Evolutionary conservation across 805 yeast species (phyloP).

Genomic region (Wickerhamiella kurtzmanii): DNA sequence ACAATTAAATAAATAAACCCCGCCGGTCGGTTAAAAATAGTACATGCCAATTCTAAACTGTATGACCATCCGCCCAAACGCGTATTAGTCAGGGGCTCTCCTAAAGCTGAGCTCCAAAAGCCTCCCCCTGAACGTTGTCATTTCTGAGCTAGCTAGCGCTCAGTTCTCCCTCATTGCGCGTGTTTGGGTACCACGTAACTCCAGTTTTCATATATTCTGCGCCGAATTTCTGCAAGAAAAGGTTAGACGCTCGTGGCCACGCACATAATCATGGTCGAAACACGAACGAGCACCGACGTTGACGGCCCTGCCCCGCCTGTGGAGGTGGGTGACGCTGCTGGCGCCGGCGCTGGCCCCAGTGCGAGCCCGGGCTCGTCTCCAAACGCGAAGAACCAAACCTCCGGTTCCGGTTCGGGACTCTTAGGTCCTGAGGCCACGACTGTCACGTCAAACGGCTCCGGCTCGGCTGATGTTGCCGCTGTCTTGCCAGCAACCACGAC

Average conservation of each 20-base stretch:
- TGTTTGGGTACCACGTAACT: neutral
- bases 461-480: neutral
- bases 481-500: neutral
- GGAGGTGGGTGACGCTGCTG: neutral
- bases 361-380: neutral
- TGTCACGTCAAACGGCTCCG: neutral
- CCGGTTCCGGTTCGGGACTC: too few relatives aligned
- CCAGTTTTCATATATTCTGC: neutral
- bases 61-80: too few relatives aligned
- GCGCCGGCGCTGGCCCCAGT: neutral
- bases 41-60: neutral
- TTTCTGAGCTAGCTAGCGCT: neutral
- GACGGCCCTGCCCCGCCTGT: too few relatives aligned
- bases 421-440: neutral
- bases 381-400: neutral
- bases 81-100: neutral
- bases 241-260: too few relatives aligned
- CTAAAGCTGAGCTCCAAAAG: neutral
- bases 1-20: neutral
- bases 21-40: neutral
- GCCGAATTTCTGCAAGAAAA: too few relatives aligned
- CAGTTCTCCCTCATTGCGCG: neutral
- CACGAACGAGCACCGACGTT: neutral
- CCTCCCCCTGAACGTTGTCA: neutral
- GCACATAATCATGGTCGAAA: neutral